These are phyloP conservation scores for Scheffersomyces titani DNA, from an alignment of 1,139 yeast genomes.

Conservation along the genomic window DNA sequence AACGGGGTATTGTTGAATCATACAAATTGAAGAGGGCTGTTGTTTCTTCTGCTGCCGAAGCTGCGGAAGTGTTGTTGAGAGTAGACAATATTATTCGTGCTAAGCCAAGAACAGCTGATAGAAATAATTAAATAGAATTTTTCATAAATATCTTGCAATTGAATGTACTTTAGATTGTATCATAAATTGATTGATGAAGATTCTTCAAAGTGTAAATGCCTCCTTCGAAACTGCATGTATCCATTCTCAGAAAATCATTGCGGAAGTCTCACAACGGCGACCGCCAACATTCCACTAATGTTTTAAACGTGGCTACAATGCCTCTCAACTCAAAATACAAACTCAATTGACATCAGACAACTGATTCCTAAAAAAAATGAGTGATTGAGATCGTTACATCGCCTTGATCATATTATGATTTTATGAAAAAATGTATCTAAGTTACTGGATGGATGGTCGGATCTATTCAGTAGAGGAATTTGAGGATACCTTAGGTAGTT, in stretches of 20 bases:
- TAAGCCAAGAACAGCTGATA: constrained; percentile 94
- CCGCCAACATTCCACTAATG: neutral
- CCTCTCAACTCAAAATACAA: neutral
- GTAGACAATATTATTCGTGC: constrained; percentile 97
- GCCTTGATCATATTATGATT: neutral
- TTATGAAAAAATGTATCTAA: neutral
- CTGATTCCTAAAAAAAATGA: neutral
- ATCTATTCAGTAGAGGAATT: neutral
- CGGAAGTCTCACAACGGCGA: neutral
- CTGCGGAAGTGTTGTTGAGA: constrained; percentile 91
- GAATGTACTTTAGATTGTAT: neutral
- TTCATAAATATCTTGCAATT: neutral
- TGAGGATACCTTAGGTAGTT: neutral
- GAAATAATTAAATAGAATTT: constrained; percentile 44
- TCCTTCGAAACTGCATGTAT: neutral
- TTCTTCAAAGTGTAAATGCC: neutral
- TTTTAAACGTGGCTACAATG: neutral
- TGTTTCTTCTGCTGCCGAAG: constrained; percentile 95
- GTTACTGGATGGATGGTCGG: neutral
- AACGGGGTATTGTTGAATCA: constrained; percentile 88
- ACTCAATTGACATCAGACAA: neutral
- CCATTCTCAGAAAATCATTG: neutral
- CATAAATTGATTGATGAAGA: neutral
- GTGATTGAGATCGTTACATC: neutral
- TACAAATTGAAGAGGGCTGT: constrained; percentile 91